Conservation (phyloP, 1,139 yeast species). For the Magnusiomyces suaveolens region DNA sequence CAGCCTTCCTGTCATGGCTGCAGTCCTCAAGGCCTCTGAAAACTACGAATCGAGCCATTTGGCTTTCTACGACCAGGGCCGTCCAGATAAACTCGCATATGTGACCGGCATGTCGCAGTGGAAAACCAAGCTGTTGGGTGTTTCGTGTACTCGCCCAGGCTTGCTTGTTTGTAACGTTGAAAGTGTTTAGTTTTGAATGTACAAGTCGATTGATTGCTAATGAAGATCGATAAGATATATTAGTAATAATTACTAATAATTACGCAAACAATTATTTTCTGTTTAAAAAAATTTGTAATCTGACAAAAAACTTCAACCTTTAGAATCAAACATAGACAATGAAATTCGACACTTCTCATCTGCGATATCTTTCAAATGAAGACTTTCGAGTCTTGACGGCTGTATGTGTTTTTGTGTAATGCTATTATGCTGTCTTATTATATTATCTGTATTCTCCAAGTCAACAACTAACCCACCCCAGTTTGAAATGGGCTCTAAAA, state of each 20-base stretch:
- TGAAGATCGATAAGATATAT: no score
- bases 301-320: no score
- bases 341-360: constrained; percentile 87
- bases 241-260: no score
- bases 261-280: no score
- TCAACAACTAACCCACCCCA: background rate
- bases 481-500: constrained; percentile 74
- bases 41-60: background rate
- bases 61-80: background rate
- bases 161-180: background rate
- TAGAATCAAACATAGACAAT: no score
- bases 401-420: constrained; percentile 30
- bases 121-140: background rate
- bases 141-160: background rate
- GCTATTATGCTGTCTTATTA: no score
- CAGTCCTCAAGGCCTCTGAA: background rate
- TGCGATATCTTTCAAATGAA: constrained; percentile 84
- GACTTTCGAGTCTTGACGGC: constrained; percentile 88
- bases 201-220: no score
- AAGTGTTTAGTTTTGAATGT: no score
- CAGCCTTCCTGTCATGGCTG: background rate
- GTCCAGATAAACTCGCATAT: background rate
- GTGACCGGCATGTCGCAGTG: background rate
- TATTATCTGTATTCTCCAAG: background rate
- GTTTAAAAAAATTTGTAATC: no score